Percentiles rank a stretch among this genome's conserved stretches.
phyloP scores from a whole-genome alignment of 306 rosid species.

The Castanea sativa region DNA sequence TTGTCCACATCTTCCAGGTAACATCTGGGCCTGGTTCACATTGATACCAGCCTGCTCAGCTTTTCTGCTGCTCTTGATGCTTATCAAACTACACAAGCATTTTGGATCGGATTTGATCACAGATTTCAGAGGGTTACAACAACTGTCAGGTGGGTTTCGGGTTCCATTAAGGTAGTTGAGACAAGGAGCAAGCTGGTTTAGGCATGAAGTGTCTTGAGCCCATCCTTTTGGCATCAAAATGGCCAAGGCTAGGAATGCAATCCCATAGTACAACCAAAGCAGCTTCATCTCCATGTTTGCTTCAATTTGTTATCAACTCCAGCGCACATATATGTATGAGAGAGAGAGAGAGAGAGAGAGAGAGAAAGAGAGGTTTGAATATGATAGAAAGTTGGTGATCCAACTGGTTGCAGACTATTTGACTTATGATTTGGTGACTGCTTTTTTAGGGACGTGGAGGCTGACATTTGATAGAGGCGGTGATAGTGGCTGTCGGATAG shows the following conservation, averaged over 20 bases:
- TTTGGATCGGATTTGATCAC: conserved; percentile 44
- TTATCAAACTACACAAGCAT: conserved; percentile 53
- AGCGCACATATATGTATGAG: not conserved
- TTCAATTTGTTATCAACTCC: not conserved
- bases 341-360: not conserved
- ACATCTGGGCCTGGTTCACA: conserved; percentile 43
- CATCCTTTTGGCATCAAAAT: conserved; percentile 6
- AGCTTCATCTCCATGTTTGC: conserved; percentile 6
- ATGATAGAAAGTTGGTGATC: conserved; percentile 26
- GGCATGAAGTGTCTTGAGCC: conserved; percentile 37
- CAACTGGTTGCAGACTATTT: conserved; percentile 19
- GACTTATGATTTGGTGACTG: not conserved
- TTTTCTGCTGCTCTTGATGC: conserved; percentile 41
- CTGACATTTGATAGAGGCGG: not conserved
- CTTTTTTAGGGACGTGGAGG: not conserved
- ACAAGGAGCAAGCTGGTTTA: conserved; percentile 49
- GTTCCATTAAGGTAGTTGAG: conserved; percentile 52
- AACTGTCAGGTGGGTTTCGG: conserved; percentile 43
- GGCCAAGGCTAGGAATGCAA: conserved; percentile 3
- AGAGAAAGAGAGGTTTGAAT: conserved; percentile 6
- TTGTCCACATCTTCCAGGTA: conserved; percentile 53
- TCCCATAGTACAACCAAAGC: not conserved
- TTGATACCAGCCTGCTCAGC: conserved; percentile 60
- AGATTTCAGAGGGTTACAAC: conserved; percentile 57
- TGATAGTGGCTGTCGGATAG: conserved; percentile 1